Conservation (phyloP, 2,329 filamentous ascomycete genomes). For the Xylariales sp. region DNA sequence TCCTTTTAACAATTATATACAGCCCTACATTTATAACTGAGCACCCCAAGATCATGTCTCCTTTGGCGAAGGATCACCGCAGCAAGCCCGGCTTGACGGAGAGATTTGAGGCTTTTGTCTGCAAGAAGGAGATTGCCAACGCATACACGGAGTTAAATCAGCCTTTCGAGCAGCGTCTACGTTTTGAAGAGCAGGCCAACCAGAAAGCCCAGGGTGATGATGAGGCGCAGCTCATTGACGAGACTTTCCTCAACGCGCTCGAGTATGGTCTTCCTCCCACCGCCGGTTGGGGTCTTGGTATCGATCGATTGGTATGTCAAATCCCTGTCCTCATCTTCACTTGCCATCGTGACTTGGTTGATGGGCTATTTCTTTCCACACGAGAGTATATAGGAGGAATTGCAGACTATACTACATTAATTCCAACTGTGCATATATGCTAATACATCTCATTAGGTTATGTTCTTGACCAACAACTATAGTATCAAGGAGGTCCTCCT, state of each 20-base stretch:
- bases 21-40: conserved; percentile 86
- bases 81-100: conserved; percentile 80
- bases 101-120: conserved; percentile 95
- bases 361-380: no score
- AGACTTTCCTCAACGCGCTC: conserved; percentile 87
- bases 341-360: no score
- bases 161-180: conserved; percentile 86
- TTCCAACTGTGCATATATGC: no score
- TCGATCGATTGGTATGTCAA: conserved; percentile 72
- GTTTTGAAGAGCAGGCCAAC: conserved; percentile 90
- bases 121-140: conserved; percentile 95
- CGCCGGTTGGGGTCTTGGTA: conserved; percentile 90
- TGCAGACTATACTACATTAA: no score
- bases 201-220: conserved; percentile 97
- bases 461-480: conserved; percentile 81
- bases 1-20: no score
- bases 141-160: conserved; percentile 98
- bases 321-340: no score
- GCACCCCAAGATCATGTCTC: conserved; percentile 77
- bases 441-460: no score
- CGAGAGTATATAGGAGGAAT: no score
- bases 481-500: not conserved
- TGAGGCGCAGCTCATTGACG: conserved; percentile 92
- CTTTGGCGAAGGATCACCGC: conserved; percentile 93
- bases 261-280: conserved; percentile 92